Conservation (phyloP, 2,329 filamentous ascomycete genomes). For the Lojkania enalia region DNA sequence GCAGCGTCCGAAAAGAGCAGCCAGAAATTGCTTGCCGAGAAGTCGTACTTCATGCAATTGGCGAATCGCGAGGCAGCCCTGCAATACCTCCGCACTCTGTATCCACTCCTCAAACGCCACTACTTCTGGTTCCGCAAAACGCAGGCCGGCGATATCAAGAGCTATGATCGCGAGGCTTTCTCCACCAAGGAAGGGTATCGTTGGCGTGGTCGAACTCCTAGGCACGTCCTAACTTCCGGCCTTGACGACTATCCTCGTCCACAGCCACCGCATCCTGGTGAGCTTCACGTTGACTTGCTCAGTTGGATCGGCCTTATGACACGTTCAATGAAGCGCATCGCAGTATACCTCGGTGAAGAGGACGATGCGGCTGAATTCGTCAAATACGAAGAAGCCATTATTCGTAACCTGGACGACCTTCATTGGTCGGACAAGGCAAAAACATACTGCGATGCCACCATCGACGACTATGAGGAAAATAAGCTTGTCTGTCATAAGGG, state of each 20-base stretch:
- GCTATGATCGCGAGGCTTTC: constrained; percentile 86
- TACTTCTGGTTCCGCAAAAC: constrained; percentile 96
- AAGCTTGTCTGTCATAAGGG: constrained; percentile 92
- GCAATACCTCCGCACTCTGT: constrained; percentile 74
- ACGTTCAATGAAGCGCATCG: constrained; percentile 79
- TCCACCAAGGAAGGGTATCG: constrained; percentile 91
- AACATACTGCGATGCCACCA: constrained; percentile 91
- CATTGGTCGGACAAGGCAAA: constrained; percentile 85
- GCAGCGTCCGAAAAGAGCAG: constrained; percentile 29
- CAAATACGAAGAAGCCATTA: constrained; percentile 74
- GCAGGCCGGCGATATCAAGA: constrained; percentile 84
- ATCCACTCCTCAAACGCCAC: constrained; percentile 84
- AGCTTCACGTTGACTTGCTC: constrained; percentile 92
- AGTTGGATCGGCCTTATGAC: constrained; percentile 98
- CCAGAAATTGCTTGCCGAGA: constrained; percentile 41
- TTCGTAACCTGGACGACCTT: constrained; percentile 84
- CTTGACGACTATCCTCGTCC: constrained; percentile 95
- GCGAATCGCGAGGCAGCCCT: constrained; percentile 69
- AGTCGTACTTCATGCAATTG: constrained; percentile 64
- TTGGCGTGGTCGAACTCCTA: constrained; percentile 86
- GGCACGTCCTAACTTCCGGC: constrained; percentile 88
- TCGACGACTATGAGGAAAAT: constrained; percentile 94
- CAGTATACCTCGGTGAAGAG: constrained; percentile 69
- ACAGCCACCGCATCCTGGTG: constrained; percentile 90
- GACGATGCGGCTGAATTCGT: constrained; percentile 77